Percentiles rank a stretch among this genome's conserved stretches.
phyloP scores from a whole-genome alignment of 75 land plant species.

The Cupressus sempervirens region DNA sequence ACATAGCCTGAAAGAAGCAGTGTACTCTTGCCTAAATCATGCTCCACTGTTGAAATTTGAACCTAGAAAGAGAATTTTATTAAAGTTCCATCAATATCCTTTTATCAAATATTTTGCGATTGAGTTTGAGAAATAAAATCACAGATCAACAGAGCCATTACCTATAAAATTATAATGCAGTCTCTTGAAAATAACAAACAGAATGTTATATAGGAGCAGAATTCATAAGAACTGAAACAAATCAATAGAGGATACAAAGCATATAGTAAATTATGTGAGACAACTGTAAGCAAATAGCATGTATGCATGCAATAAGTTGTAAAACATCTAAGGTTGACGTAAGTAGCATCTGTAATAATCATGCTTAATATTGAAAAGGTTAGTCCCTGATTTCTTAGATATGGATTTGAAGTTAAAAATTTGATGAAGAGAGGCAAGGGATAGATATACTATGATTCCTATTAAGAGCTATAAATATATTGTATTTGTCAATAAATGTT shows the following conservation, averaged over 20 bases:
- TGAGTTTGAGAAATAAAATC: not conserved
- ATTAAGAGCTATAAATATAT: not conserved
- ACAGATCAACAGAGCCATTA: not conserved
- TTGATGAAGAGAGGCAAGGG: not conserved
- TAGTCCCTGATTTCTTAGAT: not conserved
- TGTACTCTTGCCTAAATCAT: conserved; percentile 44
- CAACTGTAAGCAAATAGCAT: not conserved
- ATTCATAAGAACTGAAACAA: not conserved
- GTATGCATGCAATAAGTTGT: not conserved
- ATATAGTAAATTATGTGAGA: not conserved
- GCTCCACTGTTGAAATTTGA: conserved; percentile 36
- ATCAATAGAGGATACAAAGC: not conserved
- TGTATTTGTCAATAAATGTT: not conserved
- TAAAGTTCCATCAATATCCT: not conserved
- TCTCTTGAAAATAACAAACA: not conserved
- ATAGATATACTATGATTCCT: not conserved
- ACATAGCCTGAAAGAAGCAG: conserved; percentile 81
- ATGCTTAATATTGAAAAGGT: not conserved
- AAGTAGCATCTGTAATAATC: not conserved
- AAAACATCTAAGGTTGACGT: not conserved
- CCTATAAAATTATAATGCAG: not conserved
- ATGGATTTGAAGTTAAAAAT: not conserved
- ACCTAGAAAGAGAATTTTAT: conserved; percentile 32
- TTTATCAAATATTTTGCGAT: not conserved
- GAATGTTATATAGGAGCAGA: not conserved